These are phyloP conservation scores for Butyriboletus appendiculatus DNA, from an alignment of 1,284 basidiomycete genomes.

Conservation along the genomic window DNA sequence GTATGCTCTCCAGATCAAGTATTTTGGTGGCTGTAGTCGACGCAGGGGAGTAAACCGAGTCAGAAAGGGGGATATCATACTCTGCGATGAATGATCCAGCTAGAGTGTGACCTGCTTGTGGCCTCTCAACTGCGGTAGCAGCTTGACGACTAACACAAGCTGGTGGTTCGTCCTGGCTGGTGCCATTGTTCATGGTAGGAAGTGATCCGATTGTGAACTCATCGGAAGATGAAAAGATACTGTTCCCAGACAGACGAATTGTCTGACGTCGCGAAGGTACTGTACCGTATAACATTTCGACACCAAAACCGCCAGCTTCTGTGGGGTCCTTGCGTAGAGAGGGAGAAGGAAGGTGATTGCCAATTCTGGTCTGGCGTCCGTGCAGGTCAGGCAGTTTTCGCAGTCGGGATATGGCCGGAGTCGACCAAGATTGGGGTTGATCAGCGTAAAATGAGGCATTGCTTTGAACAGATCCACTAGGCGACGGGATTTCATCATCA, in stretches of 20 bases:
- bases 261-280: constrained; percentile 8
- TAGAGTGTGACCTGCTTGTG: background rate
- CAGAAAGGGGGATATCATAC: constrained; percentile 15
- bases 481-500: background rate
- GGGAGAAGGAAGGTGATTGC: background rate
- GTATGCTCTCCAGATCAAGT: background rate
- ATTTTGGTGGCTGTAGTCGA: background rate
- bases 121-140: background rate
- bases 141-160: background rate
- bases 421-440: constrained; percentile 27
- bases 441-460: constrained; percentile 18
- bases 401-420: constrained; percentile 15
- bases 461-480: constrained; percentile 6
- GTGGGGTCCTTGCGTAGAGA: background rate
- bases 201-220: constrained; percentile 26
- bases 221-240: constrained; percentile 33
- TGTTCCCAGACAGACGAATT: constrained; percentile 28
- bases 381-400: background rate
- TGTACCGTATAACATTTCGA: constrained; percentile 20
- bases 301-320: constrained; percentile 3
- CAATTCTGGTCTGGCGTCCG: background rate
- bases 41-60: background rate
- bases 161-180: background rate
- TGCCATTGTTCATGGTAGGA: background rate
- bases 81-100: constrained; percentile 21